These are phyloP conservation scores for Lactarius indigo DNA, from an alignment of 768 basidiomycete genomes.

Conservation along the genomic window DNA sequence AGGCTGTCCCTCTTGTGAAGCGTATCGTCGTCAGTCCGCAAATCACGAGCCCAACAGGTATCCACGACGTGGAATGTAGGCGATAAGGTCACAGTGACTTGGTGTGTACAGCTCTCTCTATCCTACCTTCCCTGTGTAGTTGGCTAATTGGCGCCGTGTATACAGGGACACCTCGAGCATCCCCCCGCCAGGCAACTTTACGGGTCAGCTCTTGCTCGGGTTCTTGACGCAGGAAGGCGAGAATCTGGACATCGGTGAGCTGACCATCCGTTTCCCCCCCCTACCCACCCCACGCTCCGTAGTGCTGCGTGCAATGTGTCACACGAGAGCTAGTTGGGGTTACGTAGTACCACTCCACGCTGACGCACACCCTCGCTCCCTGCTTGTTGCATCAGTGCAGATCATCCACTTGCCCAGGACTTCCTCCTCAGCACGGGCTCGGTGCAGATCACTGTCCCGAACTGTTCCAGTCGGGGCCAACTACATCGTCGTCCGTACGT, in stretches of 20 bases:
- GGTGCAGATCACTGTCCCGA: conserved; percentile 38
- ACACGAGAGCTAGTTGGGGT: neutral
- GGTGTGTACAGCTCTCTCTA: conserved; percentile 30
- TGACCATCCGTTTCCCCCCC: neutral
- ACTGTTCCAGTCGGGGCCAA: conserved; percentile 32
- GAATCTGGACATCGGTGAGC: conserved; percentile 50
- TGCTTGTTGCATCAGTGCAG: conserved; percentile 26
- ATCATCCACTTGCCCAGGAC: conserved; percentile 33
- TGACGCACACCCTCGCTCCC: neutral
- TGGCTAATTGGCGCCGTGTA: neutral
- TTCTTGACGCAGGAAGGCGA: conserved; percentile 31
- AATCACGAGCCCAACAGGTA: conserved; percentile 38
- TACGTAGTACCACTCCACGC: neutral
- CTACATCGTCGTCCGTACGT: conserved; percentile 45
- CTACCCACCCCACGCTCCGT: neutral
- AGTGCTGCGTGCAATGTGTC: neutral
- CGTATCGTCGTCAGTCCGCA: conserved; percentile 29
- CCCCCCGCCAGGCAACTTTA: conserved; percentile 38
- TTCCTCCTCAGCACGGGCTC: conserved; percentile 39
- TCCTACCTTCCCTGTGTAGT: neutral
- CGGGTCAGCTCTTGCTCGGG: conserved; percentile 47
- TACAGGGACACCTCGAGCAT: conserved; percentile 32
- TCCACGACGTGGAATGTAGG: conserved; percentile 37
- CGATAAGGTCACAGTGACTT: conserved; percentile 39
- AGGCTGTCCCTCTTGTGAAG: conserved; percentile 4